Percentiles rank a stretch among this genome's conserved stretches.
phyloP scores from a whole-genome alignment of 2,329 filamentous ascomycete species.

The Pseudocercospora crystallina region DNA sequence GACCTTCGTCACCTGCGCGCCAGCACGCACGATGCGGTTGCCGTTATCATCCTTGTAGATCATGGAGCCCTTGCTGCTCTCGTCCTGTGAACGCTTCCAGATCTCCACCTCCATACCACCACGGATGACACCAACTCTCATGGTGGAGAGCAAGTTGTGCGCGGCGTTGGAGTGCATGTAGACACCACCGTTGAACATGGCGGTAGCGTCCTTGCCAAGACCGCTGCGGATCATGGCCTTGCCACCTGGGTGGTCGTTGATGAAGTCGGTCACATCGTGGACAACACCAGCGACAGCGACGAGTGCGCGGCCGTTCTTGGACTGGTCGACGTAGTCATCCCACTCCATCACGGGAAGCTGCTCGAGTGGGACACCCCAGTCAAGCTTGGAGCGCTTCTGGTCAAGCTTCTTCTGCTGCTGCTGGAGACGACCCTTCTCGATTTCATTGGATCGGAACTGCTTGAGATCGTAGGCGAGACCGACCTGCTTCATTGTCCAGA shows the following conservation, averaged over 20 bases:
- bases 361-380: slow-evolving; percentile 84
- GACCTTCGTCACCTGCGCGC: slow-evolving; percentile 81
- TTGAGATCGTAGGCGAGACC: slow-evolving; percentile 84
- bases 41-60: slow-evolving; percentile 79
- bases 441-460: slow-evolving; percentile 88
- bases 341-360: slow-evolving; percentile 82
- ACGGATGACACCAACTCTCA: slow-evolving; percentile 82
- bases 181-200: slow-evolving; percentile 88
- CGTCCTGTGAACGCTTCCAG: slow-evolving; percentile 82
- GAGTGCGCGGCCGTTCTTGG: slow-evolving; percentile 74
- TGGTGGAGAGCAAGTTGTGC: slow-evolving; percentile 83
- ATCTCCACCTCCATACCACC: slow-evolving; percentile 89
- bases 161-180: slow-evolving; percentile 89
- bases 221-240: slow-evolving; percentile 81
- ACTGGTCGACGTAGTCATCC: slow-evolving; percentile 79
- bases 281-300: slow-evolving; percentile 80
- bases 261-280: slow-evolving; percentile 80
- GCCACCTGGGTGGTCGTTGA: slow-evolving; percentile 87
- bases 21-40: slow-evolving; percentile 80
- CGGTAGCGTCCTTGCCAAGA: slow-evolving; percentile 83
- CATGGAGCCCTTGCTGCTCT: slow-evolving; percentile 74
- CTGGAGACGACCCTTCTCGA: slow-evolving; percentile 86
- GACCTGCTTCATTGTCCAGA: slow-evolving; percentile 80
- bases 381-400: slow-evolving; percentile 75
- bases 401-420: slow-evolving; percentile 91